A percentile compares a stretch with the other conserved stretches of the same genome.
phyloP scores from a whole-genome alignment of 257 asterid genomes.

The Scutellaria barbata region DNA sequence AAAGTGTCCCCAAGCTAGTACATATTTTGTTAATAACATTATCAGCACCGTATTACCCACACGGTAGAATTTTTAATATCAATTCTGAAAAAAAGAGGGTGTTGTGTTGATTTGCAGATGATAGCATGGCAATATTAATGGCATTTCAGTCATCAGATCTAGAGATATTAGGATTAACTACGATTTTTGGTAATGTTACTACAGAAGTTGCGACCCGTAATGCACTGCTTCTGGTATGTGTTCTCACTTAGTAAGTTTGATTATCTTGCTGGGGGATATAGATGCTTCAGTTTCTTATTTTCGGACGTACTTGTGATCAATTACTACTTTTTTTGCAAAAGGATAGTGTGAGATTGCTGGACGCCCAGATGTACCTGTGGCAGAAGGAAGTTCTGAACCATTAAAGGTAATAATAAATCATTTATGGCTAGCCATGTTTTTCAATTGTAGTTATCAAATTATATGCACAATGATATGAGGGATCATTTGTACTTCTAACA shows the following conservation, averaged over 20 bases:
- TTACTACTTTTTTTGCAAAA: constrained; percentile 62
- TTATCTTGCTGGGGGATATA: constrained; percentile 20
- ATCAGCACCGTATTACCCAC: no score
- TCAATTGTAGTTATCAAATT: background rate
- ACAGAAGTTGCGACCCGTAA: constrained; percentile 85
- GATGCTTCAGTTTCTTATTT: constrained; percentile 21
- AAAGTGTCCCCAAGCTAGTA: background rate
- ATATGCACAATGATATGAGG: constrained; percentile 4
- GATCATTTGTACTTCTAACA: background rate
- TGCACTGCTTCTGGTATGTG: constrained; percentile 87
- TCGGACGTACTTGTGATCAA: constrained; percentile 55
- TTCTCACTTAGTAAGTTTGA: constrained; percentile 25
- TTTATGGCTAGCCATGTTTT: background rate
- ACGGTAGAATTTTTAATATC: background rate
- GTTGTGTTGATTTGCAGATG: constrained; percentile 60
- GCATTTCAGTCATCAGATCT: constrained; percentile 86
- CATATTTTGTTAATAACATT: no score
- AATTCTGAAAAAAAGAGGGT: constrained; percentile 16
- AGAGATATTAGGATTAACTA: constrained; percentile 86
- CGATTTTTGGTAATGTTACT: constrained; percentile 84
- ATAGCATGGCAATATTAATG: constrained; percentile 91
- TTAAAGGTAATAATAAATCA: constrained; percentile 63
- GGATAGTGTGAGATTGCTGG: constrained; percentile 99
- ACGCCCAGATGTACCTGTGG: constrained; percentile 82
- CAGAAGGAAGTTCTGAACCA: constrained; percentile 84